These are phyloP conservation scores for Erodium moschatum DNA, from an alignment of 441 rosid genomes.

Conservation along the genomic window DNA sequence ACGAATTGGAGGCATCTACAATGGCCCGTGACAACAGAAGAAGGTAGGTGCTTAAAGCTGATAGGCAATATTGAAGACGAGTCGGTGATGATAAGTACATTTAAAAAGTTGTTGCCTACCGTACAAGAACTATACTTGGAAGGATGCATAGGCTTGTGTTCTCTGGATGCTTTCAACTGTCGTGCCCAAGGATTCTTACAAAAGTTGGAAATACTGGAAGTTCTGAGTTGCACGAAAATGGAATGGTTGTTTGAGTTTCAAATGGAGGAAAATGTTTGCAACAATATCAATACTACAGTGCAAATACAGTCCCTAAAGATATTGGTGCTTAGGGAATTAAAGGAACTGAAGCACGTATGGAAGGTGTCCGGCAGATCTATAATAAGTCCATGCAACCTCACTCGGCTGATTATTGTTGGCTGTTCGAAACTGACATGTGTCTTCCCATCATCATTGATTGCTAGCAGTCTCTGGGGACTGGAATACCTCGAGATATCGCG, in stretches of 20 bases:
- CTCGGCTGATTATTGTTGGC: background rate
- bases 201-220: background rate
- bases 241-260: background rate
- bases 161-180: background rate
- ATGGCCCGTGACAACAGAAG: too few relatives aligned
- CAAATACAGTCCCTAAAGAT: background rate
- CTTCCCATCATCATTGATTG: background rate
- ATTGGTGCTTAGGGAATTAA: background rate
- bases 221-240: background rate
- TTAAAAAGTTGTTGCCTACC: background rate
- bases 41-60: background rate
- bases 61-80: background rate
- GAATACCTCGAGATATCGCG: background rate
- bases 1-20: too few relatives aligned
- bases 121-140: background rate
- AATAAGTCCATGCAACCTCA: background rate
- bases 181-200: background rate
- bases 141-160: background rate
- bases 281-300: too few relatives aligned
- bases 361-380: background rate
- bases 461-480: background rate
- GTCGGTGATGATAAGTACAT: background rate
- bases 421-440: background rate
- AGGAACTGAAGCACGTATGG: background rate
- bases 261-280: background rate